Base-by-base conservation (phyloP, 2,329 filamentous ascomycete species). In the Elsinoe ampelina region DNA sequence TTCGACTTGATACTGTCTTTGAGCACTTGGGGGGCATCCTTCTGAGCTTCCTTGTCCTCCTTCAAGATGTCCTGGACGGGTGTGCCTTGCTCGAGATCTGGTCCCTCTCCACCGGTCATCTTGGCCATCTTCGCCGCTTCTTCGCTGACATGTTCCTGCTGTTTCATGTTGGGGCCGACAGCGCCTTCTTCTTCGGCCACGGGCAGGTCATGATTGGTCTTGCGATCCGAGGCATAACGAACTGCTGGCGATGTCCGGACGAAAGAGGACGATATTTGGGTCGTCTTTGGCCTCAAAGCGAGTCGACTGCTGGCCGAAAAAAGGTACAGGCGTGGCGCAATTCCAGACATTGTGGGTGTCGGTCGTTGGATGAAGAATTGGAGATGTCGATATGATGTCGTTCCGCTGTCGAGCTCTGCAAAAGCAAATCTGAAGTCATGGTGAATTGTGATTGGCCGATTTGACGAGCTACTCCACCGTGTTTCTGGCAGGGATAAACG, bases 51-150 rank as follows among this genome's bases (percentile, higher is more conserved):
- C 65, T 81, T 77, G 64, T 87, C 83, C 50, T 81, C 78, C 66
- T 80, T 74, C 36, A 87, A 74, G 58, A 86, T 84, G 72, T 87
- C 83, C 67, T 82, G 77, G 61, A 87, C 77, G 6, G 83, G 82
- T 51, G 83, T 83, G 13, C 83, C 83, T 66, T 85, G 81, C 50
- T 79, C 76, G 35, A 86, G 65, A 64, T 87, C 83, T 17, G 83
- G 84, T 22, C 78, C 75, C 57, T 76, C 69, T 55, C 76, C 71
- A 55, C 82, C 80, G 64, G 75, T 80, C 22, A 81, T 78, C 64
- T 80, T 75, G 22, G 77, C 78, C 61, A 80, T 77, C 62, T 80
- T 78, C 38, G 79, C 79, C 32, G 83, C 82, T 68, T 87, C 83
- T 66, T 86, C 81, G 60, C 78, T 84, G 30, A 85, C 80, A 71